Conservation (phyloP, 257 asterid species). For the Solanum virginianum region DNA sequence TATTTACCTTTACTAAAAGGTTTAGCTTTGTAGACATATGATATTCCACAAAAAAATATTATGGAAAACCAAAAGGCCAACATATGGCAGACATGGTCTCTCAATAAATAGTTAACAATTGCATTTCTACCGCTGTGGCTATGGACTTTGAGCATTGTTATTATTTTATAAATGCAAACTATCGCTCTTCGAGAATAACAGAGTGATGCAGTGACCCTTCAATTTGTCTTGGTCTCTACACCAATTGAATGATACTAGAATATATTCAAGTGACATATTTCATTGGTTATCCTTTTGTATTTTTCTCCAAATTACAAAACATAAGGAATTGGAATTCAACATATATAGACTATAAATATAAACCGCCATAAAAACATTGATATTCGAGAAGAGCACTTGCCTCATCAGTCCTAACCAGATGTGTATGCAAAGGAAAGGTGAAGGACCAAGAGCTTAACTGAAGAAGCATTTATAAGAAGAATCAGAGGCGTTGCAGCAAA, state of each 20-base stretch:
- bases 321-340: not conserved
- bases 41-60: not conserved
- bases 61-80: not conserved
- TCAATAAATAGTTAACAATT: not conserved
- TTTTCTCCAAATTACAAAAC: not conserved
- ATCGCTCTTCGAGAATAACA: not conserved
- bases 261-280: not conserved
- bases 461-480: slow-evolving; percentile 10
- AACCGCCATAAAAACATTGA: not conserved
- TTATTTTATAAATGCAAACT: not conserved
- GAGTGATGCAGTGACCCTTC: not conserved
- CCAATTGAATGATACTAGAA: not conserved
- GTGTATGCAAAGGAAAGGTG: slow-evolving; percentile 50
- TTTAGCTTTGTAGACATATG: not conserved
- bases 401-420: slow-evolving; percentile 55
- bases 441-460: slow-evolving; percentile 96
- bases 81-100: not conserved
- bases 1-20: not conserved
- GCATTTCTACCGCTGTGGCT: not conserved
- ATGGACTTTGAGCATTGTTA: not conserved
- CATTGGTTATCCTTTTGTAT: not conserved
- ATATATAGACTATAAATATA: not conserved
- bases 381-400: slow-evolving; percentile 17
- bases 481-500: not conserved
- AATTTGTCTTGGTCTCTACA: not conserved